These are phyloP conservation scores for Tetrapisispora nanseiensis DNA, from an alignment of 805 yeast genomes.

Conservation along the genomic window DNA sequence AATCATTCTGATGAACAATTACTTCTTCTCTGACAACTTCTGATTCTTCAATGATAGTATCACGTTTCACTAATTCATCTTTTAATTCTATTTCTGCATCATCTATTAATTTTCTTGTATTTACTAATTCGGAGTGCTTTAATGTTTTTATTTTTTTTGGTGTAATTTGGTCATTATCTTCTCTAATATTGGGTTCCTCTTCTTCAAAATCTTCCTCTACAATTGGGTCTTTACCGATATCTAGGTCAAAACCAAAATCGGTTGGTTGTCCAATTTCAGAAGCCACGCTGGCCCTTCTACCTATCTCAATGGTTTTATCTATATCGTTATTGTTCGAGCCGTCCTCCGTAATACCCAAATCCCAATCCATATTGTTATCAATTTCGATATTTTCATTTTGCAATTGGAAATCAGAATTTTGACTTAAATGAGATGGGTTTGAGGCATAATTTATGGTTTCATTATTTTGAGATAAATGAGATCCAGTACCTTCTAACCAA, in stretches of 20 bases:
- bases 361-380: conserved; percentile 21
- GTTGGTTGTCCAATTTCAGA: conserved; percentile 19
- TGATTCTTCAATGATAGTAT: conserved; percentile 8
- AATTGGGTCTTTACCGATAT: conserved; percentile 31
- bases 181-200: background rate
- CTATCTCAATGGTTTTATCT: conserved; percentile 59
- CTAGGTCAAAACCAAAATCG: conserved; percentile 48
- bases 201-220: conserved; percentile 20
- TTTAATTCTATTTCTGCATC: conserved; percentile 15
- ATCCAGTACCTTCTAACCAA: conserved; percentile 23
- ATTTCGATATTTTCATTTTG: conserved; percentile 22
- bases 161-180: background rate
- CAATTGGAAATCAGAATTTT: conserved; percentile 19
- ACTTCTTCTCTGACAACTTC: conserved; percentile 9
- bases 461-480: background rate
- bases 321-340: conserved; percentile 20
- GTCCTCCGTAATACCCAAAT: conserved; percentile 19
- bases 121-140: conserved; percentile 9
- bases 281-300: conserved; percentile 38
- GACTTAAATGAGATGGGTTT: background rate
- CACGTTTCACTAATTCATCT: conserved; percentile 1
- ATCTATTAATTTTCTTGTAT: conserved; percentile 9
- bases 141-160: background rate
- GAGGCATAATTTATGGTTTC: background rate
- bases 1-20: conserved; percentile 10